Evolutionary conservation across 1,284 basidiomycete species (phyloP).

Genomic region (Waitea zeae): DNA sequence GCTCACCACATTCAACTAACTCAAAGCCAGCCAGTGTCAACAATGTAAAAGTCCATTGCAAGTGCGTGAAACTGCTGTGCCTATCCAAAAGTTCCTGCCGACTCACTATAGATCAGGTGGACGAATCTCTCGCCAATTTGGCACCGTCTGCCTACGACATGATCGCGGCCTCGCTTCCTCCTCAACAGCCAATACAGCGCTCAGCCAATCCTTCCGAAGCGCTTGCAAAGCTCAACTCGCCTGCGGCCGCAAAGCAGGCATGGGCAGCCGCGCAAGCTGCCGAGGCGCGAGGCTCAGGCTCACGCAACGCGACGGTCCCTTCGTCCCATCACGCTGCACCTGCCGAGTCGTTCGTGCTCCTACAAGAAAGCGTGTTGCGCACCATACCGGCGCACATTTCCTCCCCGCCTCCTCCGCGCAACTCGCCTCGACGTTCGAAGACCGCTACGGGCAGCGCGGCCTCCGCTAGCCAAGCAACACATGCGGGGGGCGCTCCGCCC

Average conservation of each 20-base stretch:
- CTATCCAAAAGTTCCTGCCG: slow-evolving; percentile 2
- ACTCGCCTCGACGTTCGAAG: slow-evolving; percentile 20
- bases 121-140: slow-evolving; percentile 70
- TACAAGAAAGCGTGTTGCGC: slow-evolving; percentile 65
- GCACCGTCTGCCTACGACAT: slow-evolving; percentile 77
- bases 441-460: slow-evolving; percentile 12
- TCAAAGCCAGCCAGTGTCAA: slow-evolving; percentile 42
- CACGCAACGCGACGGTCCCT: slow-evolving; percentile 31
- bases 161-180: slow-evolving; percentile 58
- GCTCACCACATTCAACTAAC: too few species aligned
- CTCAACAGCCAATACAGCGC: too few species aligned
- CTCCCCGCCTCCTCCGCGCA: slow-evolving; percentile 13
- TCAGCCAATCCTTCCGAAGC: slow-evolving; percentile 20
- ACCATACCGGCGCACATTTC: slow-evolving; percentile 32
- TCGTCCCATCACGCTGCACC: slow-evolving; percentile 35
- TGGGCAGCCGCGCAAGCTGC: slow-evolving; percentile 32
- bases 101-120: slow-evolving; percentile 36
- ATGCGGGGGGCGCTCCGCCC: slow-evolving; percentile 10
- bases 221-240: slow-evolving; percentile 33
- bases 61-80: slow-evolving; percentile 20
- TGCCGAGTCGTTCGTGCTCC: slow-evolving; percentile 77
- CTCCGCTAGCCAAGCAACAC: slow-evolving; percentile 5
- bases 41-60: slow-evolving; percentile 80
- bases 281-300: slow-evolving; percentile 16
- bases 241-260: slow-evolving; percentile 41